These are phyloP conservation scores for Gigaspora rosea DNA, from an alignment of 192 early-diverging fungal genomes.

Conservation along the genomic window DNA sequence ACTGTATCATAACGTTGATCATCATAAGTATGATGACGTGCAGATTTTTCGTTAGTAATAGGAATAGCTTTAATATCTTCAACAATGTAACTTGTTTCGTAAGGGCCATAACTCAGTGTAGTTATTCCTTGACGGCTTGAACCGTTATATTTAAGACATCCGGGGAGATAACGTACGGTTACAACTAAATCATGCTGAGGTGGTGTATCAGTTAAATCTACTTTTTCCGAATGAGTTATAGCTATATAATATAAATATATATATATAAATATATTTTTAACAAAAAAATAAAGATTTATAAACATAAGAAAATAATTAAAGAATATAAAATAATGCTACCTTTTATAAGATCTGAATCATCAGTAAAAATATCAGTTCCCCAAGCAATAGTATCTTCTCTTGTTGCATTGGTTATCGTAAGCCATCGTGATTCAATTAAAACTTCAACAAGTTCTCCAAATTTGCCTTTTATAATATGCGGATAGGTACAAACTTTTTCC, in stretches of 20 bases:
- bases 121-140: slow-evolving; percentile 6
- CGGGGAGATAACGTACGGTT: slow-evolving; percentile 1
- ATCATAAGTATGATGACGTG: too few relatives aligned
- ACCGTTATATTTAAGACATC: slow-evolving; percentile 9
- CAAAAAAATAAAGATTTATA: neutral
- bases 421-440: neutral
- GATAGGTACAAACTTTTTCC: neutral
- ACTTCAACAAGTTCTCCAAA: neutral
- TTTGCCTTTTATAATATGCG: neutral
- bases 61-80: slow-evolving; percentile 4
- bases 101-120: slow-evolving; percentile 8
- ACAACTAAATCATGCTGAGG: neutral
- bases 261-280: neutral
- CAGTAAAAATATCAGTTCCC: slow-evolving; percentile 22
- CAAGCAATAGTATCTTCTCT: slow-evolving; percentile 17
- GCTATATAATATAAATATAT: neutral
- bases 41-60: neutral
- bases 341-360: slow-evolving; percentile 16
- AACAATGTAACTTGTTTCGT: neutral
- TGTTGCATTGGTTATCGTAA: neutral
- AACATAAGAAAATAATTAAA: neutral
- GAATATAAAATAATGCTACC: neutral
- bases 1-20: too few relatives aligned
- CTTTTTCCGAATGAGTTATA: slow-evolving; percentile 6
- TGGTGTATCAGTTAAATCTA: neutral